Conservation (phyloP, 495 filamentous ascomycete species). For the Articulospora tetracladia region DNA sequence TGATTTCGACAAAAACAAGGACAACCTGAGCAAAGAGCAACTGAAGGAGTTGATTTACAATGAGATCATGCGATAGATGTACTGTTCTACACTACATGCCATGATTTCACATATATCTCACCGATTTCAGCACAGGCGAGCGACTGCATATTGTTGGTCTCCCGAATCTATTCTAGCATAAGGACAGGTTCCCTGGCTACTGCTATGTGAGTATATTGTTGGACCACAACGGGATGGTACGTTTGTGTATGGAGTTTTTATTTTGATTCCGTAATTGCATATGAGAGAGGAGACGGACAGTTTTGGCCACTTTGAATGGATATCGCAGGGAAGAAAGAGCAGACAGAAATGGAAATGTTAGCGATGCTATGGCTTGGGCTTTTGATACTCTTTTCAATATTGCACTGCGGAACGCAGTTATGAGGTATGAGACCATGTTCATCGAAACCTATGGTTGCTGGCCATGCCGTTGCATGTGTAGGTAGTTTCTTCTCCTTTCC, state of each 20-base stretch:
- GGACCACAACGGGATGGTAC: not conserved
- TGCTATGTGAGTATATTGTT: not conserved
- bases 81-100: not conserved
- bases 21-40: conserved; percentile 96
- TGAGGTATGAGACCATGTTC: conserved; percentile 3
- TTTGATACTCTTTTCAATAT: not conserved
- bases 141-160: not conserved
- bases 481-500: not conserved
- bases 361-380: not conserved
- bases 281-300: not conserved
- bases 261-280: not conserved
- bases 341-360: not conserved
- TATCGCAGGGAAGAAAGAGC: not conserved
- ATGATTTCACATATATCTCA: not conserved
- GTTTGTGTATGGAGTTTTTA: not conserved
- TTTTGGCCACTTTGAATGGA: not conserved
- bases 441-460: not conserved
- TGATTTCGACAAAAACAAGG: conserved; percentile 99
- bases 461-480: not conserved
- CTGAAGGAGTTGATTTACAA: conserved; percentile 95
- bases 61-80: conserved; percentile 91
- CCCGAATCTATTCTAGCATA: not conserved
- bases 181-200: not conserved
- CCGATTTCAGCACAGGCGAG: not conserved
- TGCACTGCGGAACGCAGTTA: not conserved